phyloP scores from a whole-genome alignment of 1,284 basidiomycete species.

The Ustilago lituana region DNA sequence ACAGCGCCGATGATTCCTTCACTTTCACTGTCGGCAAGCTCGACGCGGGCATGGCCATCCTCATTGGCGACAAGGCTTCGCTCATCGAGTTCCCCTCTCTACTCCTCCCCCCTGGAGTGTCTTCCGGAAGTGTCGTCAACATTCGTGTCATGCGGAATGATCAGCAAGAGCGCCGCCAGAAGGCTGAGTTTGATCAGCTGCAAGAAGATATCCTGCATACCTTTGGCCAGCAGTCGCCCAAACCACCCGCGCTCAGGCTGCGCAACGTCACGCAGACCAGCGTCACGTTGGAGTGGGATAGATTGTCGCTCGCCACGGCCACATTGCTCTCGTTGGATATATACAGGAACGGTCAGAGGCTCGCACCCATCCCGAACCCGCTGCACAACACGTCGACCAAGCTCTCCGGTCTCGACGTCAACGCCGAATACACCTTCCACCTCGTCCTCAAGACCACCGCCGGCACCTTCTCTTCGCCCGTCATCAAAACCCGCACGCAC shows the following conservation, averaged over 20 bases:
- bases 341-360: slow-evolving; percentile 60
- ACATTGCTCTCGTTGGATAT: slow-evolving; percentile 63
- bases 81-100: slow-evolving; percentile 67
- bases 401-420: slow-evolving; percentile 61
- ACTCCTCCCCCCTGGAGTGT: slow-evolving; percentile 61
- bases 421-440: slow-evolving; percentile 65
- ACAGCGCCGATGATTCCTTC: slow-evolving; percentile 42
- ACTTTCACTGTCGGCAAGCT: slow-evolving; percentile 67
- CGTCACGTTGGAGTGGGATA: slow-evolving; percentile 66
- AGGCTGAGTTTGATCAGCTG: slow-evolving; percentile 59
- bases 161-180: slow-evolving; percentile 55
- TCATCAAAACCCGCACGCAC: slow-evolving; percentile 60
- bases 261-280: slow-evolving; percentile 66
- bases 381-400: slow-evolving; percentile 65
- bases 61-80: slow-evolving; percentile 65
- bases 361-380: slow-evolving; percentile 64
- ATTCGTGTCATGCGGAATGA: slow-evolving; percentile 63
- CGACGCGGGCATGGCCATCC: slow-evolving; percentile 65
- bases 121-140: slow-evolving; percentile 64
- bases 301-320: slow-evolving; percentile 57
- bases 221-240: slow-evolving; percentile 57
- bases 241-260: slow-evolving; percentile 56
- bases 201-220: slow-evolving; percentile 64
- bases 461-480: slow-evolving; percentile 55
- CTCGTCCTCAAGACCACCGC: slow-evolving; percentile 64